A percentile compares a stretch with the other conserved stretches of the same genome.
These are phyloP conservation scores for Pythium aphanidermatum DNA, from an alignment of 352 stramenopile species.

Conservation along the genomic window DNA sequence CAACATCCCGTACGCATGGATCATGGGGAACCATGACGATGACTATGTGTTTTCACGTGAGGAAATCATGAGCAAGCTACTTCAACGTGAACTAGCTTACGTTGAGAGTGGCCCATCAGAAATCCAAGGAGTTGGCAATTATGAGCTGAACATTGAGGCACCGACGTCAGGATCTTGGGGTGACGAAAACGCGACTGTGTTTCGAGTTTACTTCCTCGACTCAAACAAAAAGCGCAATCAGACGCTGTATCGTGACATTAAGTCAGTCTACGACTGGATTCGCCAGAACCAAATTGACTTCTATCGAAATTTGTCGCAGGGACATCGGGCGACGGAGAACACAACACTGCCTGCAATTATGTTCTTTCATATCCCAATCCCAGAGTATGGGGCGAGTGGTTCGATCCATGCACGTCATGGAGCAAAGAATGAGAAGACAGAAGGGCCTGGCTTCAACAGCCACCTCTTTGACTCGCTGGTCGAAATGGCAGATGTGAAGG, in stretches of 20 bases:
- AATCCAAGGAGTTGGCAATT: slow-evolving; percentile 48
- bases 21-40: slow-evolving; percentile 62
- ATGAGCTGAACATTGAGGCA: slow-evolving; percentile 36
- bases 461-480: slow-evolving; percentile 37
- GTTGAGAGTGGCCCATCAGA: slow-evolving; percentile 26
- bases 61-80: slow-evolving; percentile 37
- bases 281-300: slow-evolving; percentile 42
- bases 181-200: slow-evolving; percentile 17
- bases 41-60: slow-evolving; percentile 31
- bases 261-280: slow-evolving; percentile 43
- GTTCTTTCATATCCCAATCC: slow-evolving; percentile 65
- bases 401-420: slow-evolving; percentile 1
- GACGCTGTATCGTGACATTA: slow-evolving; percentile 27
- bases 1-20: slow-evolving; percentile 44
- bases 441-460: slow-evolving; percentile 32
- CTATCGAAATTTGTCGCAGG: slow-evolving; percentile 27
- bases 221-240: slow-evolving; percentile 25
- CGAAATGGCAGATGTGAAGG: slow-evolving; percentile 49
- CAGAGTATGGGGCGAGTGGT: slow-evolving; percentile 23
- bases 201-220: slow-evolving; percentile 60
- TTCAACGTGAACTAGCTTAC: slow-evolving; percentile 37
- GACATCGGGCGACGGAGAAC: slow-evolving; percentile 12
- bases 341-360: slow-evolving; percentile 35
- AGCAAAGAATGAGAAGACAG: slow-evolving; percentile 11
- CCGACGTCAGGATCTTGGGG: slow-evolving; percentile 26